Evolutionary conservation across 129 eudicot species (phyloP).

Genomic region (Lactuca sativa): DNA sequence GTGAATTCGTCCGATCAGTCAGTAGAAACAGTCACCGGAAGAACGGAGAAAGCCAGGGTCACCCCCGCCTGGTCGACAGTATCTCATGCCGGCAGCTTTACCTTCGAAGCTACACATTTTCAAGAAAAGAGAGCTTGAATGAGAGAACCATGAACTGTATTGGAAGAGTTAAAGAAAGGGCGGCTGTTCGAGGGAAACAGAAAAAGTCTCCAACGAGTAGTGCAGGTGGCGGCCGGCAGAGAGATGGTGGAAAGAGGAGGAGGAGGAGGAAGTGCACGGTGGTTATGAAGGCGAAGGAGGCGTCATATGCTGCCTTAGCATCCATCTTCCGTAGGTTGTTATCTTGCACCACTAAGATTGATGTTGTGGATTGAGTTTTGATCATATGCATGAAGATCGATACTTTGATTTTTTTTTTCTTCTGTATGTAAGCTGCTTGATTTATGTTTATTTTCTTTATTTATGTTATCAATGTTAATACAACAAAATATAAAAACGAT

Average conservation of each 20-base stretch:
- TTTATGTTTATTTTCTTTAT: slow-evolving; percentile 10
- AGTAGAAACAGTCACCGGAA: slow-evolving; percentile 40
- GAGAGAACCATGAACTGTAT: slow-evolving; percentile 58
- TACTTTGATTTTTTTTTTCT: background rate
- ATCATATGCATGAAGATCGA: slow-evolving; percentile 24
- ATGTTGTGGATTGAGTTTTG: slow-evolving; percentile 57
- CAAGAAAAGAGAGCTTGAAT: slow-evolving; percentile 58
- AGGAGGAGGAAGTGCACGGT: slow-evolving; percentile 37
- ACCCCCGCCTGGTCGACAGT: slow-evolving; percentile 74
- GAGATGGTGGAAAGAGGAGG: slow-evolving; percentile 37
- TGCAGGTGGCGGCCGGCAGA: slow-evolving; percentile 29
- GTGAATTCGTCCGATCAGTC: slow-evolving; percentile 67
- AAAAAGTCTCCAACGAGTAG: slow-evolving; percentile 20
- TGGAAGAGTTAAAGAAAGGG: slow-evolving; percentile 45
- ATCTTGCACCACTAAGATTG: slow-evolving; percentile 73
- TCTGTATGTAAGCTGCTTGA: background rate
- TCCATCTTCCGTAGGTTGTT: slow-evolving; percentile 71
- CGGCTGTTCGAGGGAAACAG: slow-evolving; percentile 23
- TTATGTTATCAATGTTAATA: slow-evolving; percentile 34
- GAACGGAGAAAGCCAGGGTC: slow-evolving; percentile 24
- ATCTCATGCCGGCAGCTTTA: slow-evolving; percentile 81
- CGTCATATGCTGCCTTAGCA: slow-evolving; percentile 49
- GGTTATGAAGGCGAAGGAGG: slow-evolving; percentile 53
- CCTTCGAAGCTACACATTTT: slow-evolving; percentile 83
- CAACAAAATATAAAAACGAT: background rate